Percentiles rank a stretch among this genome's conserved stretches.
phyloP scores from a whole-genome alignment of 805 yeast species.

The Myxozyma kluyveri region DNA sequence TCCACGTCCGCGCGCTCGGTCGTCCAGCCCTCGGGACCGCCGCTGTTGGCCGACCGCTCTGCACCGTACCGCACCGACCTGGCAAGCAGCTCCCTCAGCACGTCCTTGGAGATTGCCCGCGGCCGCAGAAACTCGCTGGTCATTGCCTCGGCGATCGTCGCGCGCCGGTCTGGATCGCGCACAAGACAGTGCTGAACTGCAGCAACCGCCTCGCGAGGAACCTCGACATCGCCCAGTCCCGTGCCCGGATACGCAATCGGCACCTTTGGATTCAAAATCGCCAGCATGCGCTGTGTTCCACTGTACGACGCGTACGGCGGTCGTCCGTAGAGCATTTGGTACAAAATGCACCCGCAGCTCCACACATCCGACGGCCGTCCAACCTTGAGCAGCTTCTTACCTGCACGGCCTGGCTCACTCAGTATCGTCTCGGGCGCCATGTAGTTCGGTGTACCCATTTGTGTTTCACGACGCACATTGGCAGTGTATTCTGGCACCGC shows the following conservation, averaged over 20 bases:
- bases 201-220: slow-evolving; percentile 67
- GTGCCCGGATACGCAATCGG: slow-evolving; percentile 61
- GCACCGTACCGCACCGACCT: slow-evolving; percentile 76
- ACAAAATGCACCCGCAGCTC: slow-evolving; percentile 96
- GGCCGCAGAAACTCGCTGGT: slow-evolving; percentile 70
- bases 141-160: slow-evolving; percentile 61
- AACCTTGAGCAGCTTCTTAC: slow-evolving; percentile 55
- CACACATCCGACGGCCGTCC: slow-evolving; percentile 96
- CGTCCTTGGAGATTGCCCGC: slow-evolving; percentile 61
- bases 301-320: slow-evolving; percentile 84
- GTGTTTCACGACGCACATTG: slow-evolving; percentile 83
- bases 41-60: slow-evolving; percentile 30
- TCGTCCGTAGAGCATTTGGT: slow-evolving; percentile 90
- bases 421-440: slow-evolving; percentile 96
- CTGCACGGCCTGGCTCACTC: slow-evolving; percentile 41
- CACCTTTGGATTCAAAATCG: slow-evolving; percentile 81
- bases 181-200: slow-evolving; percentile 68
- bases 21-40: slow-evolving; percentile 14
- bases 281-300: slow-evolving; percentile 73
- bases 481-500: slow-evolving; percentile 90
- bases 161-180: slow-evolving; percentile 66
- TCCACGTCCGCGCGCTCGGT: slow-evolving; percentile 13
- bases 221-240: slow-evolving; percentile 60
- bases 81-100: slow-evolving; percentile 66
- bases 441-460: slow-evolving; percentile 92